These are phyloP conservation scores for Citrus maxima DNA, from an alignment of 345 rosid genomes.

Conservation along the genomic window DNA sequence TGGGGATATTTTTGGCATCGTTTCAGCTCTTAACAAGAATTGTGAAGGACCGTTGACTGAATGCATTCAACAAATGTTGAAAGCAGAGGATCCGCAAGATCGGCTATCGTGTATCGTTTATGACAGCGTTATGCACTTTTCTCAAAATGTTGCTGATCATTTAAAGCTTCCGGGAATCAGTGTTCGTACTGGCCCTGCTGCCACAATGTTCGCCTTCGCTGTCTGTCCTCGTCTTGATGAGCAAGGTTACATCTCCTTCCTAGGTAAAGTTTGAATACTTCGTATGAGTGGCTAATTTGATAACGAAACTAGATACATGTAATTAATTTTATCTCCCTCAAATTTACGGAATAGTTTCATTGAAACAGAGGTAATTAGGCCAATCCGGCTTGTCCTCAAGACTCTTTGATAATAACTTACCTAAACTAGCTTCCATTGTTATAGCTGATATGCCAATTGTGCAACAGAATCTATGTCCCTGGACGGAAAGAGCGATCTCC, in stretches of 20 bases:
- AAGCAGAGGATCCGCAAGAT: neutral
- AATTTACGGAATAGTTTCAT: neutral
- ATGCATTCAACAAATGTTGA: conserved; percentile 10
- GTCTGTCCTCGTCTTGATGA: conserved; percentile 6
- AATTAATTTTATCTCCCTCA: neutral
- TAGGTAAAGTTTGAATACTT: conserved; percentile 8
- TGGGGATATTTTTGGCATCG: neutral
- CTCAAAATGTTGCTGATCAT: conserved; percentile 22
- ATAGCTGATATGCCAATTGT: neutral
- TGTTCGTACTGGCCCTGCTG: conserved; percentile 22
- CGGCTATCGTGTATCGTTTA: conserved; percentile 22
- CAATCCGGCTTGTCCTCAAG: neutral
- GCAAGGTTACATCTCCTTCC: conserved; percentile 20
- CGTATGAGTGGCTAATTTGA: neutral
- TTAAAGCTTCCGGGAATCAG: conserved; percentile 23
- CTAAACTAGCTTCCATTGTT: neutral
- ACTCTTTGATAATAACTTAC: neutral
- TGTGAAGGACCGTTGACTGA: conserved; percentile 18
- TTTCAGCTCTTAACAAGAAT: conserved; percentile 15
- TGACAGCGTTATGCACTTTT: conserved; percentile 27
- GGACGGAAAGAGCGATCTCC: conserved; percentile 11
- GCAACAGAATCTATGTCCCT: conserved; percentile 17
- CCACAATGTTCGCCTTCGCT: conserved; percentile 2
- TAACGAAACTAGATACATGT: neutral
- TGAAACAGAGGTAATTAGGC: neutral